Evolutionary conservation across 2,329 filamentous ascomycete genomes (phyloP), one percentile per base, ranked within the genome.

Genomic region (Claviceps arundinis): DNA sequence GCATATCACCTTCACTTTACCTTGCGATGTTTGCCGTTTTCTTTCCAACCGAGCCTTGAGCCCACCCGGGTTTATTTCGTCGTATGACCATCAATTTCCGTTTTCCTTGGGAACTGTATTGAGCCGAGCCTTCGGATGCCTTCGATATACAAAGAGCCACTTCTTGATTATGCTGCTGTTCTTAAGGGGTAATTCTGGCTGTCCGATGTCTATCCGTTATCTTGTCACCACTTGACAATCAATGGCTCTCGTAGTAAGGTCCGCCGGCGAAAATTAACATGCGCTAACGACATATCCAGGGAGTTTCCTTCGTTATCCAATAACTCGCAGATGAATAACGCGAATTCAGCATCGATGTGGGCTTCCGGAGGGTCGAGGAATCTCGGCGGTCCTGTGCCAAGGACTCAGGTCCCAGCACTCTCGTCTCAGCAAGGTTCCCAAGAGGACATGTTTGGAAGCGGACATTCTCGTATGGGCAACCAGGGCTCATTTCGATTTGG

Each of bases 261-360:
- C 19, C 14, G 11, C 14, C 6, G 5, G 11, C 30, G 3, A n/a
- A 37, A 14, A 43, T n/a, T 5, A 30, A 50, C n/a, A 53, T 30
- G 38, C n/a, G 22, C 46, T 52, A 14, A 48, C 46, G 5, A 13
- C 4, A 11, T 38, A 24, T 22, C 2, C 55, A 85, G 81, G 55
- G 81, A 85, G 61, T 85, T 85, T 51, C 81, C 81, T 8, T 82
- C 80, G 22, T 66, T 85, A 58, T 82, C 80, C 50, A 81, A 79
- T 60, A 81, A 77, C 56, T 70, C 77, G 45, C 77, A 79, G 60
- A 65, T 80, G 44, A 67, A 73, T 30, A 75, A 65, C 53, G 64
- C 72, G 6, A 73, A 63, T 46, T 73, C 73, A 55, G 67, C 72
- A 14, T 76, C 76, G 5, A 70, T 81, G 66, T 82, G 78, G 78